Evolutionary conservation across 305 asterid species (phyloP).

Genomic region (Rubia occidens): DNA sequence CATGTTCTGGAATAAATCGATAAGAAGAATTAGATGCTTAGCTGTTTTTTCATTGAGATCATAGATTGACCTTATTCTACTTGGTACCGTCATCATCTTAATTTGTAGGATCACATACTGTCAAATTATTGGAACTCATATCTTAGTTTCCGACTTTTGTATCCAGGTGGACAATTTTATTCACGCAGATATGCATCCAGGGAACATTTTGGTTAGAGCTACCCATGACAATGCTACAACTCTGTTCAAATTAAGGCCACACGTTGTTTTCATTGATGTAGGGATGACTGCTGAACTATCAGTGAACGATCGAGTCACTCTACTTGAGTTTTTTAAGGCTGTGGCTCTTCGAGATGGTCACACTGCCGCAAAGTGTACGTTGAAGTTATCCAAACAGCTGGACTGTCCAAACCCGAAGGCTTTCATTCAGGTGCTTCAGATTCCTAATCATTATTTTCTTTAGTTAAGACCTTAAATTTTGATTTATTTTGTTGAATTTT

Average conservation of each 20-base stretch:
- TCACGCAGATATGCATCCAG: conserved; percentile 95
- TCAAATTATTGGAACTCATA: conserved; percentile 11
- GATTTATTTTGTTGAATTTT: neutral
- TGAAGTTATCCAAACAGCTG: conserved; percentile 63
- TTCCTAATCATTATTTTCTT: conserved; percentile 5
- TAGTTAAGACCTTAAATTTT: neutral
- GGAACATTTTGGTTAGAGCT: conserved; percentile 71
- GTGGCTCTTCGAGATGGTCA: conserved; percentile 80
- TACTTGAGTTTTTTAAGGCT: conserved; percentile 74
- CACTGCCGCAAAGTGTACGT: conserved; percentile 67
- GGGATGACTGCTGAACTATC: conserved; percentile 95
- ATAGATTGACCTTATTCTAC: neutral
- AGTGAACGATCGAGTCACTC: conserved; percentile 46
- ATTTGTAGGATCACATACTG: neutral
- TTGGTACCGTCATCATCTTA: neutral
- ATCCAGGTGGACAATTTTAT: conserved; percentile 75
- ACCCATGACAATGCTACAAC: conserved; percentile 31
- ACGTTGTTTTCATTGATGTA: conserved; percentile 73
- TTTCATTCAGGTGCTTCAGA: conserved; percentile 50
- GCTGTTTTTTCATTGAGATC: conserved; percentile 8
- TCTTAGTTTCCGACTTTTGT: conserved; percentile 13
- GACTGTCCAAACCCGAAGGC: conserved; percentile 62
- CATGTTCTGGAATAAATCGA: neutral
- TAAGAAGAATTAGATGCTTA: neutral
- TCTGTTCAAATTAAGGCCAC: conserved; percentile 61